Evolutionary conservation across 352 stramenopile species (phyloP).

Genomic region (Phytophthora pini): DNA sequence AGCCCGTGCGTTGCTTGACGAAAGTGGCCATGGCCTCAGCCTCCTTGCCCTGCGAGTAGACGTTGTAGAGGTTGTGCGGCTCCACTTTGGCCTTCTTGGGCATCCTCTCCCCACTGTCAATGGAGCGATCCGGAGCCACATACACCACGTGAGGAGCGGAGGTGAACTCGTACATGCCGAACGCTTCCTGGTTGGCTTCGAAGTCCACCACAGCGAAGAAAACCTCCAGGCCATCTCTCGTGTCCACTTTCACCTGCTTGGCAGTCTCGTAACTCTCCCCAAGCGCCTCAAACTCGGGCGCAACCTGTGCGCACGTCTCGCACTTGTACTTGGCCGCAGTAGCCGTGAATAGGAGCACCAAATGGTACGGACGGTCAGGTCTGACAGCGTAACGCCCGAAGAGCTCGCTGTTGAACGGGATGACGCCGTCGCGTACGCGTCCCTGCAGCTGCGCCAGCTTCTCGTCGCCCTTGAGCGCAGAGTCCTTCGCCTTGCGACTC

Average conservation of each 20-base stretch:
- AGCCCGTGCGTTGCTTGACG: slow-evolving; percentile 84
- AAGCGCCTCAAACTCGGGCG: slow-evolving; percentile 71
- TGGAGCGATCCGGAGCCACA: slow-evolving; percentile 62
- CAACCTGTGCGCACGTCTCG: slow-evolving; percentile 73
- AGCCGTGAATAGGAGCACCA: slow-evolving; percentile 84
- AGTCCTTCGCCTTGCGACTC: slow-evolving; percentile 38
- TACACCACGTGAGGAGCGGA: slow-evolving; percentile 83
- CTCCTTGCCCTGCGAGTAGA: slow-evolving; percentile 78
- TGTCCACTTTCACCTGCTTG: slow-evolving; percentile 79
- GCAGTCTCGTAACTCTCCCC: slow-evolving; percentile 68
- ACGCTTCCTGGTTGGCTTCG: slow-evolving; percentile 70
- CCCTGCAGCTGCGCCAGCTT: slow-evolving; percentile 69
- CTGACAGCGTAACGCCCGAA: slow-evolving; percentile 68
- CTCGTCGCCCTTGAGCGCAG: slow-evolving; percentile 51
- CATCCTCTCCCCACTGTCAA: slow-evolving; percentile 56
- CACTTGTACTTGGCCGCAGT: slow-evolving; percentile 77
- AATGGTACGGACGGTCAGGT: slow-evolving; percentile 81
- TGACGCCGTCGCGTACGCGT: slow-evolving; percentile 60
- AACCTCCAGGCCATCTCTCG: slow-evolving; percentile 76
- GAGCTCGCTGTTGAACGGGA: slow-evolving; percentile 61
- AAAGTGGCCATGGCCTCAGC: slow-evolving; percentile 75
- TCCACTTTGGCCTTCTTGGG: slow-evolving; percentile 63
- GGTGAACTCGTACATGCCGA: slow-evolving; percentile 80
- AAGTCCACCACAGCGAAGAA: slow-evolving; percentile 85
- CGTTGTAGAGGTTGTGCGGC: slow-evolving; percentile 74